Conservation (phyloP, 371 early-diverging fungal species). For the Mortierella sp. region DNA sequence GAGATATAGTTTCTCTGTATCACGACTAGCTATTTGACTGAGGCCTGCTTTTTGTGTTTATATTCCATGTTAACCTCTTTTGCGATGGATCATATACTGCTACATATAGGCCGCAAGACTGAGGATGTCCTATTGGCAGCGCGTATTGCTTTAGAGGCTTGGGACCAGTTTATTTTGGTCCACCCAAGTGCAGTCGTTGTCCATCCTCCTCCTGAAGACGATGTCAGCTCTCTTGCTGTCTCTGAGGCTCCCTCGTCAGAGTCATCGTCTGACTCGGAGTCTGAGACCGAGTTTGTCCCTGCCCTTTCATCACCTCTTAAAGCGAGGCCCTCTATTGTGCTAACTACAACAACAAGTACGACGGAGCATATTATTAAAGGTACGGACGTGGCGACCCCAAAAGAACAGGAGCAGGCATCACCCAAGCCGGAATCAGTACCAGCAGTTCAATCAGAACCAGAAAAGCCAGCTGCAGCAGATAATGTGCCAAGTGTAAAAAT, state of each 20-base stretch:
- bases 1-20: not conserved
- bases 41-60: not conserved
- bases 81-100: no score
- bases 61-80: not conserved
- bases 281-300: constrained; percentile 24
- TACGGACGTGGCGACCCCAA: not conserved
- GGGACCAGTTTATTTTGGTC: constrained; percentile 43
- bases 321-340: constrained; percentile 35
- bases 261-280: constrained; percentile 23
- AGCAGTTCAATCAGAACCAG: no score
- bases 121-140: constrained; percentile 50
- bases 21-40: no score
- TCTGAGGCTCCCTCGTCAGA: constrained; percentile 18
- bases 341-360: constrained; percentile 6
- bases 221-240: constrained; percentile 26
- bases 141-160: constrained; percentile 40
- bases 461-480: not conserved
- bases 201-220: constrained; percentile 33
- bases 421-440: not conserved
- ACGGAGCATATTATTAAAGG: not conserved
- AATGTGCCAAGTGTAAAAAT: not conserved
- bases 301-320: constrained; percentile 46
- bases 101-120: constrained; percentile 31
- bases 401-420: constrained; percentile 1
- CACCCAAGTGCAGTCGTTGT: constrained; percentile 34